Conservation (phyloP, 2,329 filamentous ascomycete genomes). For the Moelleriella libera region DNA sequence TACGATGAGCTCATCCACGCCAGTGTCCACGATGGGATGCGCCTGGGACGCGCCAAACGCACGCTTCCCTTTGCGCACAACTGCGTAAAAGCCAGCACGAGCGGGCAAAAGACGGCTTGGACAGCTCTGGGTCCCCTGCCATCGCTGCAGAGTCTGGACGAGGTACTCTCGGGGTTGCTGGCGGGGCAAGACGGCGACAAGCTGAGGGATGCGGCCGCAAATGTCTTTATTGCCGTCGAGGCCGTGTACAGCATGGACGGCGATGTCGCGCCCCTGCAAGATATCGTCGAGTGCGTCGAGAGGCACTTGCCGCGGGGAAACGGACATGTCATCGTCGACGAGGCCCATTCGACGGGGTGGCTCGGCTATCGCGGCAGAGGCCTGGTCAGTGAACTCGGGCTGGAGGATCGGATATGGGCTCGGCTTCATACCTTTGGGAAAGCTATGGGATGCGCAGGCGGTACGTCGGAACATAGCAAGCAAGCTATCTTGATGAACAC, state of each 20-base stretch:
- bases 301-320: conserved; percentile 40
- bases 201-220: conserved; percentile 23
- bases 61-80: conserved; percentile 44
- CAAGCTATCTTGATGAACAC: not conserved
- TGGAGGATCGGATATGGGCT: conserved; percentile 42
- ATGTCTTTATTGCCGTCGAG: conserved; percentile 57
- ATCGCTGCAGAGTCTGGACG: conserved; percentile 10
- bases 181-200: conserved; percentile 15
- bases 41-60: conserved; percentile 37
- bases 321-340: conserved; percentile 50
- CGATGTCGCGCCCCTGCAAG: conserved; percentile 49
- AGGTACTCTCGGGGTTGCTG: conserved; percentile 15
- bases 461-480: conserved; percentile 25
- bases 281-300: conserved; percentile 45
- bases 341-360: conserved; percentile 53
- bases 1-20: conserved; percentile 69
- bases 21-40: conserved; percentile 67
- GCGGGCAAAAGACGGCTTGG: not conserved
- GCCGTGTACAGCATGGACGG: conserved; percentile 76
- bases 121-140: not conserved
- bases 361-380: conserved; percentile 42
- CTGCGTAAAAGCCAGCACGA: conserved; percentile 15
- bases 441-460: conserved; percentile 53
- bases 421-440: conserved; percentile 55
- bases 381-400: conserved; percentile 38